Conservation (phyloP, 768 basidiomycete genomes). For the Boletus vinaceobasis region DNA sequence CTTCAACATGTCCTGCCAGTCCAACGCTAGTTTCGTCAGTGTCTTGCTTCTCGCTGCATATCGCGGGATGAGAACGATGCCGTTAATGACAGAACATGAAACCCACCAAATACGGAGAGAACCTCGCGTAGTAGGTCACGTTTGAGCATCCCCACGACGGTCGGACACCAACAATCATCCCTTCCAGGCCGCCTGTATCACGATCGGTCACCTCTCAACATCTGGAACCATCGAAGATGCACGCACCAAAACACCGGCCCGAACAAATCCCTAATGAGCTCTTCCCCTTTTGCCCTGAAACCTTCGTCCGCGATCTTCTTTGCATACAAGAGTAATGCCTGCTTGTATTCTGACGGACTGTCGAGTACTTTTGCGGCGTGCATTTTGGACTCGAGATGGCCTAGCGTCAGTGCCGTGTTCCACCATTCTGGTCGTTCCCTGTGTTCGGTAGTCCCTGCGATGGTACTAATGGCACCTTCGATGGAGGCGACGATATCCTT, state of each 20-base stretch:
- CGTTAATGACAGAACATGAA: neutral
- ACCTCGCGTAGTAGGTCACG: conserved; percentile 84
- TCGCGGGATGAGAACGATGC: conserved; percentile 4
- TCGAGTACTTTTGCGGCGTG: conserved; percentile 72
- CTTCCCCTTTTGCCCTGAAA: conserved; percentile 84
- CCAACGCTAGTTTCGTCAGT: conserved; percentile 65
- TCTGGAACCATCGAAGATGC: neutral
- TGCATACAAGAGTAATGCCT: conserved; percentile 71
- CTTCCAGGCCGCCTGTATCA: conserved; percentile 59
- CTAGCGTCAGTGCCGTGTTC: conserved; percentile 77
- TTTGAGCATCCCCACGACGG: conserved; percentile 67
- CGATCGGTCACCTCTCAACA: neutral
- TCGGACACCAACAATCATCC: conserved; percentile 63
- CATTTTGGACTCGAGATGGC: conserved; percentile 83
- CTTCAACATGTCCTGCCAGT: conserved; percentile 81
- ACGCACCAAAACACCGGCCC: conserved; percentile 89
- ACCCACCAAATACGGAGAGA: conserved; percentile 70
- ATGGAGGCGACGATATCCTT: conserved; percentile 56
- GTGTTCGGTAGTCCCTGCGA: conserved; percentile 36
- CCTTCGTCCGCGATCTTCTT: conserved; percentile 88
- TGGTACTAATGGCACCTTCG: conserved; percentile 51
- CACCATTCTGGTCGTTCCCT: conserved; percentile 72
- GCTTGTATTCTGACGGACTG: conserved; percentile 82
- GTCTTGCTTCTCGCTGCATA: conserved; percentile 68
- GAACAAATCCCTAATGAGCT: conserved; percentile 84